A percentile compares a stretch with the other conserved stretches of the same genome.
phyloP scores from a whole-genome alignment of 1,284 basidiomycete genomes.

The Cryptococcus sp. region DNA sequence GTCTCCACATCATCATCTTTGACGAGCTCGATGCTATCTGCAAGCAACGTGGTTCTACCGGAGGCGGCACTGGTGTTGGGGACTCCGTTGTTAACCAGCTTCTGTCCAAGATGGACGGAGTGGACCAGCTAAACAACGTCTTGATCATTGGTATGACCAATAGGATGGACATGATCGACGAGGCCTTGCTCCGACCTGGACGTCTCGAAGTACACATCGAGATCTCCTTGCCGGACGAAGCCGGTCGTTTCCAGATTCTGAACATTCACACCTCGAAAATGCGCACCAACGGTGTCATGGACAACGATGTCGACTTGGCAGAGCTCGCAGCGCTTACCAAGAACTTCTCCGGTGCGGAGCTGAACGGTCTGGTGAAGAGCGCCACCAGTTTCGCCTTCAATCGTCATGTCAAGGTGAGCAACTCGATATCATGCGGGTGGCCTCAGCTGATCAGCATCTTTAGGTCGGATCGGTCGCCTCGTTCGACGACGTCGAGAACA shows the following conservation, averaged over 20 bases:
- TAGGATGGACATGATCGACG: conserved; percentile 98
- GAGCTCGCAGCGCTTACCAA: conserved; percentile 87
- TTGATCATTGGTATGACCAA: conserved; percentile 99
- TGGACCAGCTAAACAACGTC: conserved; percentile 98
- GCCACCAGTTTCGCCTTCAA: conserved; percentile 98
- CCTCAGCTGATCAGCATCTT: neutral
- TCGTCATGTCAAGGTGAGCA: conserved; percentile 80
- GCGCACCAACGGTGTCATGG: conserved; percentile 90
- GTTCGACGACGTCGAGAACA: conserved; percentile 91
- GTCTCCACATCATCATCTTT: conserved; percentile 98
- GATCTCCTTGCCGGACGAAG: conserved; percentile 93
- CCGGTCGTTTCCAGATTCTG: conserved; percentile 90
- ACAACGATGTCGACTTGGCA: conserved; percentile 75
- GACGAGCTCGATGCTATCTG: conserved; percentile 99
- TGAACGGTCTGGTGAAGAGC: conserved; percentile 93
- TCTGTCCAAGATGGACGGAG: conserved; percentile 99
- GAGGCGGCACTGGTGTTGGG: conserved; percentile 92
- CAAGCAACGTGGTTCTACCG: conserved; percentile 89
- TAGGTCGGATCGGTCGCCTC: conserved; percentile 93
- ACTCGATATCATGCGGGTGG: neutral
- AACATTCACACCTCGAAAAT: conserved; percentile 96
- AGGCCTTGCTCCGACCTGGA: conserved; percentile 93
- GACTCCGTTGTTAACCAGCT: conserved; percentile 99
- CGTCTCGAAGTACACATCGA: conserved; percentile 99
- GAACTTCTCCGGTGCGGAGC: conserved; percentile 98